Evolutionary conservation across 352 stramenopile species (phyloP).

Genomic region (Phytophthora lateralis): DNA sequence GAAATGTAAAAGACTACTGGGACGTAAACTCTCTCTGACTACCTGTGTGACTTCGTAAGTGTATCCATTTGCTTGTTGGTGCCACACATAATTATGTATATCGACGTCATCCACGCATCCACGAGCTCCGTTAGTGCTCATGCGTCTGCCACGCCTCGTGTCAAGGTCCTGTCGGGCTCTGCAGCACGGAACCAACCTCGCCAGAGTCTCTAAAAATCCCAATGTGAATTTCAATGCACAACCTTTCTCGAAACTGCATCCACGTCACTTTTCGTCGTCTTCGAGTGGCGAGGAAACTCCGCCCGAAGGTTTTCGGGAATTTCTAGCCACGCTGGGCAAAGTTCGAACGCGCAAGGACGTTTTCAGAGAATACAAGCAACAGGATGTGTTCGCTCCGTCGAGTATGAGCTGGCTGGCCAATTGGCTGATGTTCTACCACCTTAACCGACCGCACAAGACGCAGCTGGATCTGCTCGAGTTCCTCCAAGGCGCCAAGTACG

Average conservation of each 20-base stretch:
- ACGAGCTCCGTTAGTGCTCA: too few relatives aligned
- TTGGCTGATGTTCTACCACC: constrained; percentile 39
- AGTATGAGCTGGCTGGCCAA: constrained; percentile 25
- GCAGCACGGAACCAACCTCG: too few relatives aligned
- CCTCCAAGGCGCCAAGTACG: constrained; percentile 33
- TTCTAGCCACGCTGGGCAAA: constrained; percentile 25
- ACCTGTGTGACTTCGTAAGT: too few relatives aligned
- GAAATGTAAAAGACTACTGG: not conserved
- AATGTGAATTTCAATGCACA: too few relatives aligned
- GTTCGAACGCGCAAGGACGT: constrained; percentile 19
- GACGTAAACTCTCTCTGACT: constrained; percentile 1
- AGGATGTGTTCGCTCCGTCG: constrained; percentile 25
- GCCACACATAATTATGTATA: too few relatives aligned
- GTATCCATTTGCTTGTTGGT: too few relatives aligned
- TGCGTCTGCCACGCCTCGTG: too few relatives aligned
- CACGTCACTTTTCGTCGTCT: constrained; percentile 7
- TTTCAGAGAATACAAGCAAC: constrained; percentile 22
- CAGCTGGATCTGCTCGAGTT: constrained; percentile 38
- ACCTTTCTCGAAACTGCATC: not conserved
- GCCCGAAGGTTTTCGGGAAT: constrained; percentile 21
- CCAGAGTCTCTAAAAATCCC: too few relatives aligned
- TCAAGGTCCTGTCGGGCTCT: too few relatives aligned
- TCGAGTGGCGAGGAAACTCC: not conserved
- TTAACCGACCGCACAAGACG: constrained; percentile 34
- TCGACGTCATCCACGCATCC: too few relatives aligned